Base-by-base conservation (phyloP, 116 monocot genomes). In the Zostera marina region DNA sequence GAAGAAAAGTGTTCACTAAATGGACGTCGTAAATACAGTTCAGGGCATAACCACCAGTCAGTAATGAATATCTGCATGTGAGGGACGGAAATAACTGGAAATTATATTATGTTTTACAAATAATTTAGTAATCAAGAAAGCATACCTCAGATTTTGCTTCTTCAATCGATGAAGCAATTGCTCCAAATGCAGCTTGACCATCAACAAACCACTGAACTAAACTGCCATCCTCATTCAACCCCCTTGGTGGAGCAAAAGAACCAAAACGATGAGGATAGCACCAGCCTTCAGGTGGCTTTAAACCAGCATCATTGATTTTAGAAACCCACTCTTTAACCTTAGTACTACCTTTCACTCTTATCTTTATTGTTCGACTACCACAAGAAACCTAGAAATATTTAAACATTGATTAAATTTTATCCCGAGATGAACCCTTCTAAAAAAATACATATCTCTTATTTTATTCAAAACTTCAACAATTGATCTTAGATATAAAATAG, bases 31-130 rank as follows among this genome's bases (percentile, higher is more conserved):
- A 94, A 64, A 67, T 81, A 88, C 41, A 94, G 68, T 56, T 94
- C 94, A 39, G 94, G 94, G 68, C 94, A 94, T 65, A 94, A 54
- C 94, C 94, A 94, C 94, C 94, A 94, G 47, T 66, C 94, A 70
- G 94, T 81, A 58, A 94, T 84, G 62, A 84, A 88, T 66, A 94
- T 88, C 94, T 94, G 79, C 77, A 79, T 59, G 14, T 61, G n/a
- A 42, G 70, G 41, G 20, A 12, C 6, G 9, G 8, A 13, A 11
- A 32, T 39, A 58, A 41, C 12, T 24, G 26, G 14, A 15, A 17
- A 26, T 11, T 7, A 4, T 41, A 12, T 7, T 32, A n/a, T 26
- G 8, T 7, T 17, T 11, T 60, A 13, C 46, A 39, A 38, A 38
- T n/a, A 44, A 3, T 38, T 12, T 6, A 46, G 13, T 14, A 49